Conservation (phyloP, 805 yeast species). For the Spathaspora hagerdaliae region DNA sequence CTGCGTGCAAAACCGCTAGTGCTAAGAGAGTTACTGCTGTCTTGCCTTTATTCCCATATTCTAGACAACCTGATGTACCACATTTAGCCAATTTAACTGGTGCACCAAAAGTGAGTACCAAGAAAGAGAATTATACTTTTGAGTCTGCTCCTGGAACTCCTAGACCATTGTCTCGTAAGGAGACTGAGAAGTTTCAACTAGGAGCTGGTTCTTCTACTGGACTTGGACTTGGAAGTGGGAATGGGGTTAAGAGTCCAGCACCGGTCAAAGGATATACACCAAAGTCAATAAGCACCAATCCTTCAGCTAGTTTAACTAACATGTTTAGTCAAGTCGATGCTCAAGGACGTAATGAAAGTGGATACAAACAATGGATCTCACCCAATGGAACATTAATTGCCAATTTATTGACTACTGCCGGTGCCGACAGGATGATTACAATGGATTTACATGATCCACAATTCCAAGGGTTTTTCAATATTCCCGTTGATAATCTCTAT, state of each 20-base stretch:
- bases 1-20: conserved; percentile 91
- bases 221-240: neutral
- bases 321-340: conserved; percentile 29
- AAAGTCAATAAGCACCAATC: conserved; percentile 26
- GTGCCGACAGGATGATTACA: conserved; percentile 94
- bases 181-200: conserved; percentile 4
- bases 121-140: conserved; percentile 39
- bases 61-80: conserved; percentile 93
- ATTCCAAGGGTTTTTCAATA: conserved; percentile 94
- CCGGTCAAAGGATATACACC: conserved; percentile 11
- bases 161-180: conserved; percentile 29
- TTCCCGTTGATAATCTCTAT: conserved; percentile 92
- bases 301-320: conserved; percentile 29
- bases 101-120: conserved; percentile 49
- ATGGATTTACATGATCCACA: conserved; percentile 98
- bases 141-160: conserved; percentile 54
- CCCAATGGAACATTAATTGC: conserved; percentile 94
- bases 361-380: conserved; percentile 92
- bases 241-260: conserved; percentile 5
- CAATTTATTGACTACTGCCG: conserved; percentile 80
- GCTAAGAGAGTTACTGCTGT: conserved; percentile 89
- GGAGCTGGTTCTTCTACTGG: conserved; percentile 1
- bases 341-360: conserved; percentile 47
- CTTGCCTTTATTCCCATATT: conserved; percentile 89
- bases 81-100: conserved; percentile 62